A percentile compares a stretch with the other conserved stretches of the same genome.
These are phyloP conservation scores for Hordeum pubiflorum DNA, from an alignment of 202 grass and related monocot genomes.

Conservation along the genomic window DNA sequence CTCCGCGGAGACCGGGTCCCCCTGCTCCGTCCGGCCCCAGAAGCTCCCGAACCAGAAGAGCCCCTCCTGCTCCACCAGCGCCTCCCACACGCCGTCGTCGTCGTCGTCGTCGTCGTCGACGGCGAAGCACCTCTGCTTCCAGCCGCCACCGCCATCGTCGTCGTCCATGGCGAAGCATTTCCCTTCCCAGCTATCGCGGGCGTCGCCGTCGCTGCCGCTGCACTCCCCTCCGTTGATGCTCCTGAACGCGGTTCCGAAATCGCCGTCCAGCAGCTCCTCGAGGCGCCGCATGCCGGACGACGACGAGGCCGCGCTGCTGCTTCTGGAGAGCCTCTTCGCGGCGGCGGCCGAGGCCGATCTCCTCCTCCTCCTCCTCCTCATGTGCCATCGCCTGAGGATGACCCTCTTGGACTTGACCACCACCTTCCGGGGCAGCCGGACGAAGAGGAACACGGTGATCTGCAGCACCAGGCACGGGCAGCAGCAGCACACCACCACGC, in stretches of 20 bases:
- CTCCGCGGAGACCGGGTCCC: not conserved
- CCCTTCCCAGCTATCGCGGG: conserved; percentile 4
- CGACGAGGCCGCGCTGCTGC: not conserved
- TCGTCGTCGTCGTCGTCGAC: not conserved
- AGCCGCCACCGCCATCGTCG: not conserved
- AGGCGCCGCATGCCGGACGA: conserved; percentile 7
- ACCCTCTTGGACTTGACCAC: conserved; percentile 60
- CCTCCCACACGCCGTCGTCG: conserved; percentile 29
- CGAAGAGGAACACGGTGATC: conserved; percentile 75
- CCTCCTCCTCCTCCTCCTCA: conserved; percentile 8
- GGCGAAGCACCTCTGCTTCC: conserved; percentile 28
- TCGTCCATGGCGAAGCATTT: conserved; percentile 19
- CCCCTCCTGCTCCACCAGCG: conserved; percentile 48
- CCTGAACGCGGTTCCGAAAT: conserved; percentile 18
- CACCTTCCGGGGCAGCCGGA: conserved; percentile 57
- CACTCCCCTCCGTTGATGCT: not conserved
- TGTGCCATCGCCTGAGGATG: conserved; percentile 49
- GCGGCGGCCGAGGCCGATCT: not conserved
- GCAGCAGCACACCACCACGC: conserved; percentile 83
- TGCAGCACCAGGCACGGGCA: conserved; percentile 86
- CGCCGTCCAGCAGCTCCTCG: conserved; percentile 10
- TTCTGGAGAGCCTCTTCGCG: not conserved
- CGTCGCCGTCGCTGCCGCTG: not conserved
- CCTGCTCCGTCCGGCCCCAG: conserved; percentile 46
- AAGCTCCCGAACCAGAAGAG: conserved; percentile 95